Conservation (phyloP, 306 rosid genomes). For the Psophocarpus tetragonolobus region DNA sequence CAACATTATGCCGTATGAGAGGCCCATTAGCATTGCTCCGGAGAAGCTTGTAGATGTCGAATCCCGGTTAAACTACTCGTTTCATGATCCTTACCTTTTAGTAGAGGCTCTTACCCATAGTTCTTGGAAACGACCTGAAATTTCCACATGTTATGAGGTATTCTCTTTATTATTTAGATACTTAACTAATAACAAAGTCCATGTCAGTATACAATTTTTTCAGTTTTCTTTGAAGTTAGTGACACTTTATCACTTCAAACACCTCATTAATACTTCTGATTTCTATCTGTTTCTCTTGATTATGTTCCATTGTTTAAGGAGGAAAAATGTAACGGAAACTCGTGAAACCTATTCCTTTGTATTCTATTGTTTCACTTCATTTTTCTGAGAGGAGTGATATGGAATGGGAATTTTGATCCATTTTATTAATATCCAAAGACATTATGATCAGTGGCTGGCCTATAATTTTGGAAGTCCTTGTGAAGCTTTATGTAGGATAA, state of each 20-base stretch:
- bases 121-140: conserved; percentile 55
- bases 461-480: neutral
- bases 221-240: neutral
- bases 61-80: conserved; percentile 48
- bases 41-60: conserved; percentile 50
- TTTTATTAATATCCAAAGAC: too few relatives aligned
- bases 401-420: neutral
- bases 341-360: neutral
- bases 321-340: neutral
- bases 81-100: conserved; percentile 51
- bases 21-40: conserved; percentile 21
- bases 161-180: neutral
- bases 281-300: too few relatives aligned
- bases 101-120: conserved; percentile 81
- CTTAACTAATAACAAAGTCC: neutral
- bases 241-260: neutral
- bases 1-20: conserved; percentile 36
- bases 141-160: conserved; percentile 58
- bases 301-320: neutral
- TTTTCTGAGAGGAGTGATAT: neutral
- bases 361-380: neutral
- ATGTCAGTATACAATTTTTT: neutral
- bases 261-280: neutral
- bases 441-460: neutral
- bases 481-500: too few relatives aligned